phyloP scores from a whole-genome alignment of 805 yeast genomes.

The Millerago galiae region DNA sequence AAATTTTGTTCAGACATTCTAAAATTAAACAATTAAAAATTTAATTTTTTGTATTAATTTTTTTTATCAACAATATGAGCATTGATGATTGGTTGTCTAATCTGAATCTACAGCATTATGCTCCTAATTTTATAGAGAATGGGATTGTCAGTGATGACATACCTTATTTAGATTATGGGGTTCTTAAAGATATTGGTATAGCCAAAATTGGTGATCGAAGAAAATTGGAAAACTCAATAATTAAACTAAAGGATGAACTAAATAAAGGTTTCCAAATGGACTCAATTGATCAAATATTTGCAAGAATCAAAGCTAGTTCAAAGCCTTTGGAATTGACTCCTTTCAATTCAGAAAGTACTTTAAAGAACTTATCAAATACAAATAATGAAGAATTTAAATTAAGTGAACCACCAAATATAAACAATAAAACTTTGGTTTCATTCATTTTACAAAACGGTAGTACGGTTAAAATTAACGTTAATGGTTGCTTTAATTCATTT shows the following conservation, averaged over 20 bases:
- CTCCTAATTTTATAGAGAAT: conserved; percentile 8
- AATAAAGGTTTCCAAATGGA: too few relatives aligned
- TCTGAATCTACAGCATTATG: conserved; percentile 3
- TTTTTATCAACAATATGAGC: too few relatives aligned
- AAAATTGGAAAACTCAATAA: conserved; percentile 39
- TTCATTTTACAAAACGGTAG: conserved; percentile 74
- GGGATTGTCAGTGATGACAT: conserved; percentile 21
- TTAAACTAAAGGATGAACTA: too few relatives aligned
- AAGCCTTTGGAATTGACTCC: conserved; percentile 3
- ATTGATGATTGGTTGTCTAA: conserved; percentile 2
- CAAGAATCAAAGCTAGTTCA: conserved; percentile 3
- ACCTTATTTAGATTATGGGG: conserved; percentile 43
- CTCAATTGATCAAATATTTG: conserved; percentile 10
- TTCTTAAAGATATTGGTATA: conserved; percentile 69
- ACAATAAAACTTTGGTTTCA: conserved; percentile 36
- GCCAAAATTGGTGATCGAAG: conserved; percentile 80
- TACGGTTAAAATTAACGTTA: conserved; percentile 58
- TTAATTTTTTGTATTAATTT: too few relatives aligned
- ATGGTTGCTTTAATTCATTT: conserved; percentile 76
- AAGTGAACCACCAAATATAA: conserved; percentile 3
- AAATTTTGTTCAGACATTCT: too few relatives aligned
- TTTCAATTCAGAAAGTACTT: background rate
- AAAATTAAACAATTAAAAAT: too few relatives aligned
- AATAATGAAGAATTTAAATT: conserved; percentile 14
- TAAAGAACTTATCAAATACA: conserved; percentile 5